Conservation (phyloP, 2,329 filamentous ascomycete species). For the Pseudofabraea citricarpa region DNA sequence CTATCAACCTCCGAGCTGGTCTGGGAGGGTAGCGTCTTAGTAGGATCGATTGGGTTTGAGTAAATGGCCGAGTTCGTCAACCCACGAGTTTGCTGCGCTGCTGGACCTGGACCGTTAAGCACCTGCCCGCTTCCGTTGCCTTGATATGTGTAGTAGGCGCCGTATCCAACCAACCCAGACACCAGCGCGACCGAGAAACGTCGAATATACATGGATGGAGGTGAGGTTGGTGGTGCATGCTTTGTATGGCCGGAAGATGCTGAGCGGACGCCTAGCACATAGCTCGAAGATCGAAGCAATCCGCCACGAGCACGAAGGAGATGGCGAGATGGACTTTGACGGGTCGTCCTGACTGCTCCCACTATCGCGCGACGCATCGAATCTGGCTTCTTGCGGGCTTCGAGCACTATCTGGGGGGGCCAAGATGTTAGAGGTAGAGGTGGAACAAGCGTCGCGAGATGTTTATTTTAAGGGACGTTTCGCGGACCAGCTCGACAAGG, state of each 20-base stretch:
- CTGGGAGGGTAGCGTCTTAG: constrained; percentile 2
- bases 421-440: too few relatives aligned
- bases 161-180: constrained; percentile 65
- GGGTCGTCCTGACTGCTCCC: constrained; percentile 63
- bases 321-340: constrained; percentile 58
- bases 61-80: constrained; percentile 19
- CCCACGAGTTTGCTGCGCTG: constrained; percentile 22
- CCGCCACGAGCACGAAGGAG: constrained; percentile 46
- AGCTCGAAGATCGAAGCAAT: constrained; percentile 29
- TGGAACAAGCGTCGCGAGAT: too few relatives aligned
- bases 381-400: too few relatives aligned
- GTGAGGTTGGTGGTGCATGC: constrained; percentile 27
- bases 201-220: constrained; percentile 68
- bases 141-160: constrained; percentile 71
- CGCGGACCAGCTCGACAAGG: too few relatives aligned
- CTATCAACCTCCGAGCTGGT: constrained; percentile 40
- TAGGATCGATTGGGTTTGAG: constrained; percentile 12
- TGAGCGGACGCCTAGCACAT: constrained; percentile 43
- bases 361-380: constrained; percentile 72
- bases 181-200: constrained; percentile 62
- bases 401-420: too few relatives aligned
- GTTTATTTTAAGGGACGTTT: too few relatives aligned
- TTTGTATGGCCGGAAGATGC: constrained; percentile 31
- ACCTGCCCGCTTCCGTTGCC: constrained; percentile 20
- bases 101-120: constrained; percentile 4